Conservation (phyloP, 2,329 filamentous ascomycete genomes). For the Thielaviopsis euricoi region DNA sequence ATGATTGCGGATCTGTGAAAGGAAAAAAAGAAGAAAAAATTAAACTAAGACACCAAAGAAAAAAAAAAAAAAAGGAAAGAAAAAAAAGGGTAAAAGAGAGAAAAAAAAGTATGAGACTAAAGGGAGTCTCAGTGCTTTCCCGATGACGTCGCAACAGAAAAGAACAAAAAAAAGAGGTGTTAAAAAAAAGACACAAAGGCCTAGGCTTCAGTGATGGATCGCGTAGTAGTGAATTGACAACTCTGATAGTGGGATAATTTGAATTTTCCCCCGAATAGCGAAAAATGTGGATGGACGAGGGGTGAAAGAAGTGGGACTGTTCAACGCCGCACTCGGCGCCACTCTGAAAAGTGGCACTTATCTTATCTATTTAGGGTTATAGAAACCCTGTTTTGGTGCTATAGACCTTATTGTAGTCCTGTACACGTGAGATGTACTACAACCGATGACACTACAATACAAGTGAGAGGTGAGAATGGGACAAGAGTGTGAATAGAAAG, state of each 20-base stretch:
- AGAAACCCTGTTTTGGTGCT: neutral
- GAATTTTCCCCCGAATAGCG: conserved; percentile 10
- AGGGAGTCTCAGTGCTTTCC: neutral
- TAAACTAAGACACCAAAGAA: neutral
- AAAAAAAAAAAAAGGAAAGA: neutral
- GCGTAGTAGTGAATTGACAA: conserved; percentile 1
- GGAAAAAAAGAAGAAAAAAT: neutral
- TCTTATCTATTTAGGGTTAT: neutral
- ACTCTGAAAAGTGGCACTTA: neutral
- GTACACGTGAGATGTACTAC: neutral
- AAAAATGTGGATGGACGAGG: conserved; percentile 11
- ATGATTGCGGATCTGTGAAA: neutral
- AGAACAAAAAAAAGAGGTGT: conserved; percentile 1
- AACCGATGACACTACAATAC: too few relatives aligned
- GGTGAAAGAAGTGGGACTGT: conserved; percentile 3
- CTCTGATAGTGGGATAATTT: conserved; percentile 4
- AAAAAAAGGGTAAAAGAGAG: neutral
- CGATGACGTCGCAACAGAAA: conserved; percentile 1
- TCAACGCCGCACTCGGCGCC: neutral
- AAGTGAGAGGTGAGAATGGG: too few relatives aligned
- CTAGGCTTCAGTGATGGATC: neutral
- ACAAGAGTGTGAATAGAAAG: too few relatives aligned
- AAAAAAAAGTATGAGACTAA: neutral
- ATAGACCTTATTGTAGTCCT: too few relatives aligned
- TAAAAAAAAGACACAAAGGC: neutral